Base-by-base conservation (phyloP, 495 filamentous ascomycete species). In the Talaromyces borbonicus region DNA sequence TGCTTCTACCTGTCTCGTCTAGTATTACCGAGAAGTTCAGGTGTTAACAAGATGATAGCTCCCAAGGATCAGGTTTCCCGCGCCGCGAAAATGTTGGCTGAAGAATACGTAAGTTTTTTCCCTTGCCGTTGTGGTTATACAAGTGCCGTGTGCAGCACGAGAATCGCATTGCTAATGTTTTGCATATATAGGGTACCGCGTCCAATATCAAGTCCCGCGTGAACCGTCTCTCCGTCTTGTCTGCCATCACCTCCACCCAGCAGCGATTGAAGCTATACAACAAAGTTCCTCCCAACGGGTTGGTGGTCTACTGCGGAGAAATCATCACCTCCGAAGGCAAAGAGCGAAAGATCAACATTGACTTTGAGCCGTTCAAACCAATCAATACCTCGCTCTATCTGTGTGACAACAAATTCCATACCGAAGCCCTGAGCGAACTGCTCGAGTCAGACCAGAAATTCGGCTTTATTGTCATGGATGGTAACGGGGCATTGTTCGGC, bases 341-440 rank as follows among this genome's bases (percentile, higher is more conserved):
- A 65, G 92, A 98, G 66, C 77, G 92, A 50, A 97, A 95, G 75
- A 92, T 98, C 70, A 98, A 97, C 68, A 97, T 97, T 60, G 93
- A 97, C 57, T 98, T 98, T 59, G 92, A 98, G 62, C 92, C 92
- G 11, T 98, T 98, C 75, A 98, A 97, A 74, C 90, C 92, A 16
- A 97, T 98, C 78, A 98, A 98, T 67, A 98, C 92, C 4, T 98
- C 92, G 8, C 79, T 98, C 7, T 98, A 98, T 63, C 81, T 98
- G 22, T 98, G 92, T 72, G 92, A 98, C 74, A 98, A 98, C 73
- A 98, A 98, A 58, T 98, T 98, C 71, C 92, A 98, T 61, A 98
- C 92, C 27, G 92, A 98, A 63, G 90, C 92, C 5, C 71, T 98
- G 49, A 90, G 87, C 47, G 92, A 98, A 71, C 77, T 98, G 48